Conservation (phyloP, 2,329 filamentous ascomycete species). For the Sphaerostilbella broomeana region DNA sequence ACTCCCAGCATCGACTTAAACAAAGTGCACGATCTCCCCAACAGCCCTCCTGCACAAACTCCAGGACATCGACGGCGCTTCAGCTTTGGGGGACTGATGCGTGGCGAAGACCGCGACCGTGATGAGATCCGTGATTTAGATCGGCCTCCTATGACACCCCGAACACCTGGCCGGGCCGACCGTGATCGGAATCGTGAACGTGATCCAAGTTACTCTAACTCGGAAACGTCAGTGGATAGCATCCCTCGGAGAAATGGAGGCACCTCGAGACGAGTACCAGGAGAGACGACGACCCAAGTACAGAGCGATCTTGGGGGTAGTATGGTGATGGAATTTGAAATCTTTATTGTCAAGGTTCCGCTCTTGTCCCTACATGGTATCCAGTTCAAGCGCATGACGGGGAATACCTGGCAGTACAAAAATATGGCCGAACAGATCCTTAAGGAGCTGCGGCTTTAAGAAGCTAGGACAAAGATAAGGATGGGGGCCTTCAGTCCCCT, state of each 20-base stretch:
- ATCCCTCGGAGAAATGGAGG: slow-evolving; percentile 48
- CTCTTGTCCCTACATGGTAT: slow-evolving; percentile 88
- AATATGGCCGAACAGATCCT: slow-evolving; percentile 96
- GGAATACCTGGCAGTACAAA: slow-evolving; percentile 98
- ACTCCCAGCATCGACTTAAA: slow-evolving; percentile 83
- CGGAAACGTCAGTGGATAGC: slow-evolving; percentile 78
- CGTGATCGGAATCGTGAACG: slow-evolving; percentile 27
- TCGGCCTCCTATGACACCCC: slow-evolving; percentile 33
- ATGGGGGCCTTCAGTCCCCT: too few relatives aligned
- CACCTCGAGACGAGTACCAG: slow-evolving; percentile 55
- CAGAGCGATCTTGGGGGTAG: slow-evolving; percentile 81
- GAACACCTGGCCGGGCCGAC: slow-evolving; percentile 39
- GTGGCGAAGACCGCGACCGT: slow-evolving; percentile 55
- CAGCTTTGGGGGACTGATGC: slow-evolving; percentile 65
- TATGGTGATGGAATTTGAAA: slow-evolving; percentile 85
- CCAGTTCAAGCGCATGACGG: slow-evolving; percentile 94
- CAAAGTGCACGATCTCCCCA: slow-evolving; percentile 58
- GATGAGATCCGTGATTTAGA: slow-evolving; percentile 64
- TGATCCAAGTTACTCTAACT: slow-evolving; percentile 75
- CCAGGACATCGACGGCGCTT: slow-evolving; percentile 68
- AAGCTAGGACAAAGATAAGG: too few relatives aligned
- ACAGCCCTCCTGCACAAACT: slow-evolving; percentile 48
- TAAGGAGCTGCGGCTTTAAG: slow-evolving; percentile 71
- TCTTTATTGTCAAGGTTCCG: slow-evolving; percentile 95
- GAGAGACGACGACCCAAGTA: slow-evolving; percentile 87